Evolutionary conservation across 768 basidiomycete genomes (phyloP).

Genomic region (Boletus rubescentipes): DNA sequence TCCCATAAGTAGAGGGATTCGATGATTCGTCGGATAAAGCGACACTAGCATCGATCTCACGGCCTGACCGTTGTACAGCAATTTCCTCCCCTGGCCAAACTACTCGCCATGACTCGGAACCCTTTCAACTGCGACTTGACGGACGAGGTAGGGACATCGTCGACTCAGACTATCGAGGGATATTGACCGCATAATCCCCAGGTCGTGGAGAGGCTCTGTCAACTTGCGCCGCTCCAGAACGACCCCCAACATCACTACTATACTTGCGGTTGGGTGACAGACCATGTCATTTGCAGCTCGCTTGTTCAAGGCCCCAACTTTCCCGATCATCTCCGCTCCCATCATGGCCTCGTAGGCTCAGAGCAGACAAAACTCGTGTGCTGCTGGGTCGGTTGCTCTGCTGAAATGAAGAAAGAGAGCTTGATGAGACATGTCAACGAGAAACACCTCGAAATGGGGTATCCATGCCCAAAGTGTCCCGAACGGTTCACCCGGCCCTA

Average conservation of each 20-base stretch:
- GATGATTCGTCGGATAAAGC: too few relatives aligned
- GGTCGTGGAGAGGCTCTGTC: conserved; percentile 6
- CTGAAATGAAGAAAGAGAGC: conserved; percentile 29
- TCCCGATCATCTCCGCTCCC: conserved; percentile 21
- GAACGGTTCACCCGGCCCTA: conserved; percentile 29
- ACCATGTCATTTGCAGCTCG: neutral
- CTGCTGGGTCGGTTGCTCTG: conserved; percentile 18
- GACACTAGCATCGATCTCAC: too few relatives aligned
- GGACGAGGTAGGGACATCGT: conserved; percentile 9
- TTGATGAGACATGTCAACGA: conserved; percentile 28
- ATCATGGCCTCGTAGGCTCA: conserved; percentile 11
- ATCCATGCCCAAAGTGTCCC: conserved; percentile 16
- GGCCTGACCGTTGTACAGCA: neutral
- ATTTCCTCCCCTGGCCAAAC: neutral
- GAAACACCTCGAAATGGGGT: conserved; percentile 20
- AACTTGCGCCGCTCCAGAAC: neutral
- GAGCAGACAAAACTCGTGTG: conserved; percentile 12
- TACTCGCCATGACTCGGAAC: conserved; percentile 1
- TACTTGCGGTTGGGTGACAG: conserved; percentile 17
- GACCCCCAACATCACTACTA: conserved; percentile 9
- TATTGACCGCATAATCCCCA: conserved; percentile 6
- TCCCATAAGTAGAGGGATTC: too few relatives aligned
- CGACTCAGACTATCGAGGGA: neutral
- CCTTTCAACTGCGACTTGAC: conserved; percentile 5
- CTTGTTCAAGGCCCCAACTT: conserved; percentile 8